These are phyloP conservation scores for Rhodotorula toruloides DNA, from an alignment of 768 basidiomycete genomes.

Conservation along the genomic window DNA sequence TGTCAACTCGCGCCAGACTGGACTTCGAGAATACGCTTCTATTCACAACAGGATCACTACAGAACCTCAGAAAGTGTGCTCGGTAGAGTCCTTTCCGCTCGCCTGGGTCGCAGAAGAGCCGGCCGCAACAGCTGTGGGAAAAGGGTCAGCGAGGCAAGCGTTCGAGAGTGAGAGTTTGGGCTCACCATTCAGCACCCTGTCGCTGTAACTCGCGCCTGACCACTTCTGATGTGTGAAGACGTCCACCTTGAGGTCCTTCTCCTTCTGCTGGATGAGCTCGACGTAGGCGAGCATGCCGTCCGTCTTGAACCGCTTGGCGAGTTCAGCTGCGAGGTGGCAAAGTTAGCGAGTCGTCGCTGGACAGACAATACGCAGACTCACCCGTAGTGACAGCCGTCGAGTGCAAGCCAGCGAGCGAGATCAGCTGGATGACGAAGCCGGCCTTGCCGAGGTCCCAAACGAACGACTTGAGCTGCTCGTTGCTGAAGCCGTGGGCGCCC, in stretches of 20 bases:
- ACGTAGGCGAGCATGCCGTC: slow-evolving; percentile 99
- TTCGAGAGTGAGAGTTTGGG: neutral
- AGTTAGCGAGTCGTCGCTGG: neutral
- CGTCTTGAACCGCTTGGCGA: slow-evolving; percentile 70
- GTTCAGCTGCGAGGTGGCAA: slow-evolving; percentile 54
- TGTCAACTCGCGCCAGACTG: no score
- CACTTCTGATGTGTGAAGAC: slow-evolving; percentile 98
- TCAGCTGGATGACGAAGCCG: slow-evolving; percentile 92
- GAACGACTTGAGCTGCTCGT: slow-evolving; percentile 76
- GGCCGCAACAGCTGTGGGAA: slow-evolving; percentile 59
- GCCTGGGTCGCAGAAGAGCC: slow-evolving; percentile 83
- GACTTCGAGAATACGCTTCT: no score
- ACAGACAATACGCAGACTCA: slow-evolving; percentile 45
- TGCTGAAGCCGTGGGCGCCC: slow-evolving; percentile 75
- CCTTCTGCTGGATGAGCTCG: slow-evolving; percentile 83
- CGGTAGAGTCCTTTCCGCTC: slow-evolving; percentile 80
- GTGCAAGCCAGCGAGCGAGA: slow-evolving; percentile 88
- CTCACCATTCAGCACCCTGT: slow-evolving; percentile 67
- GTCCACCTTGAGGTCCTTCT: slow-evolving; percentile 87
- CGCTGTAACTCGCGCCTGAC: slow-evolving; percentile 83
- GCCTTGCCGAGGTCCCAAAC: slow-evolving; percentile 92
- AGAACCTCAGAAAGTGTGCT: slow-evolving; percentile 66
- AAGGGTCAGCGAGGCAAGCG: neutral
- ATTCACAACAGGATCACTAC: no score
- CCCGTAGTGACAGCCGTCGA: slow-evolving; percentile 72